Conservation (phyloP, 495 filamentous ascomycete genomes). For the Terfezia boudieri region DNA sequence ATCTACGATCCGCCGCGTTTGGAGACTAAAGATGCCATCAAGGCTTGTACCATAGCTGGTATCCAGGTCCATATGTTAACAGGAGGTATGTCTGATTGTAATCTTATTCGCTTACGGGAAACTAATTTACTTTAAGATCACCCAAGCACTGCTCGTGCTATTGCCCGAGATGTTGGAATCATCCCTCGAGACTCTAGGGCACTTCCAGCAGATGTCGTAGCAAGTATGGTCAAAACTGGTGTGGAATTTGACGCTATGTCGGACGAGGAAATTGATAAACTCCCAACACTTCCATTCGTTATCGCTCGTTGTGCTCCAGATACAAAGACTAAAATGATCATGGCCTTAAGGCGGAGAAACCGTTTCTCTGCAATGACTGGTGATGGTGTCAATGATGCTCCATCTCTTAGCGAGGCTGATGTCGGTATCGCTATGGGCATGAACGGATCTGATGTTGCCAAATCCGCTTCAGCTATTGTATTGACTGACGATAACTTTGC, state of each 20-base stretch:
- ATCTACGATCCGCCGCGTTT: slow-evolving; percentile 54
- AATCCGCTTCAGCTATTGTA: slow-evolving; percentile 69
- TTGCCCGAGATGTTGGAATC: slow-evolving; percentile 56
- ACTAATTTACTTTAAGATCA: slow-evolving; percentile 27
- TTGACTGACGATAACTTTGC: slow-evolving; percentile 62
- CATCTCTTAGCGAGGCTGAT: slow-evolving; percentile 40
- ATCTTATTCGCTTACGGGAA: slow-evolving; percentile 7
- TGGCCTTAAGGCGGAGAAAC: slow-evolving; percentile 39
- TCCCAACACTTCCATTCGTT: slow-evolving; percentile 25
- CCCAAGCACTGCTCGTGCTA: slow-evolving; percentile 48
- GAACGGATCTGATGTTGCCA: slow-evolving; percentile 70
- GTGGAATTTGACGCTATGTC: slow-evolving; percentile 25
- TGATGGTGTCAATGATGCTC: slow-evolving; percentile 50
- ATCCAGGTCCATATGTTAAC: slow-evolving; percentile 67
- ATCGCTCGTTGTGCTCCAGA: slow-evolving; percentile 26
- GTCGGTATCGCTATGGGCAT: slow-evolving; percentile 48
- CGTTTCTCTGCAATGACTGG: slow-evolving; percentile 38
- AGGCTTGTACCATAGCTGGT: slow-evolving; percentile 42
- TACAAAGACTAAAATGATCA: slow-evolving; percentile 32
- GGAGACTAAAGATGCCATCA: slow-evolving; percentile 42
- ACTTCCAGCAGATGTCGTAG: slow-evolving; percentile 20
- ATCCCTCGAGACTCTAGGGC: slow-evolving; percentile 34
- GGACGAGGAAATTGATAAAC: slow-evolving; percentile 25
- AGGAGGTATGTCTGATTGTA: slow-evolving; percentile 10
- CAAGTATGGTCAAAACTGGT: slow-evolving; percentile 24